Evolutionary conservation across 495 filamentous ascomycete genomes (phyloP).

Genomic region (Sabuloglossum arenarium): DNA sequence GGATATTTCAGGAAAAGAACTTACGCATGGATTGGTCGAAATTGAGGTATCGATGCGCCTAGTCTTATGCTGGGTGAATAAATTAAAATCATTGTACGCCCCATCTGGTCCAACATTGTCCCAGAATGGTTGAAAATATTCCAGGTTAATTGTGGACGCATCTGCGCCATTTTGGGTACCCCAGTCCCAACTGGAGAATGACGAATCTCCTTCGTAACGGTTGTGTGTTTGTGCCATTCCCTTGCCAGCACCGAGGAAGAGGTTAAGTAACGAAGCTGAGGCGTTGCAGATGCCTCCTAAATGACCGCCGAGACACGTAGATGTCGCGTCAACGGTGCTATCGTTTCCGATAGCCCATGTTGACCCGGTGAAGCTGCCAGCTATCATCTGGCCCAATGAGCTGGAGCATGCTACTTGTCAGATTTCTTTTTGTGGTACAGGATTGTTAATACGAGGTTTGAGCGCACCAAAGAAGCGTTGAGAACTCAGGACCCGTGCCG

Average conservation of each 20-base stretch:
- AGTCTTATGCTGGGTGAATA: neutral
- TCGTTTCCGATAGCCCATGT: neutral
- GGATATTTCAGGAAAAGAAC: no score
- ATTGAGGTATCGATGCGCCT: conserved; percentile 26
- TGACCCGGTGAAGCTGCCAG: neutral
- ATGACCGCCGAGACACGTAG: neutral
- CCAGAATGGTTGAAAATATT: conserved; percentile 6
- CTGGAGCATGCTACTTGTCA: conserved; percentile 4
- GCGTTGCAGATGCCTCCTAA: neutral
- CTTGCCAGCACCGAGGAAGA: neutral
- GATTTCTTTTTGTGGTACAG: neutral
- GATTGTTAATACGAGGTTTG: neutral
- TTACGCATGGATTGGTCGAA: conserved; percentile 22
- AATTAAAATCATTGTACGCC: neutral
- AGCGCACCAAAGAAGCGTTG: neutral
- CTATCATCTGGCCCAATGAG: neutral
- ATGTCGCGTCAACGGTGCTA: neutral
- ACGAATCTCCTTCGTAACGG: neutral
- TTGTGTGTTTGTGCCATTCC: neutral
- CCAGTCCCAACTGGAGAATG: neutral
- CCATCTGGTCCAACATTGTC: neutral
- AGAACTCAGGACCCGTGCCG: neutral
- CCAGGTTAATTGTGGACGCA: neutral
- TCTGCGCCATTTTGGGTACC: neutral
- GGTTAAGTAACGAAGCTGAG: neutral